phyloP scores from a whole-genome alignment of 169 alveolate genomes.

The Eimeria necatrix region DNA sequence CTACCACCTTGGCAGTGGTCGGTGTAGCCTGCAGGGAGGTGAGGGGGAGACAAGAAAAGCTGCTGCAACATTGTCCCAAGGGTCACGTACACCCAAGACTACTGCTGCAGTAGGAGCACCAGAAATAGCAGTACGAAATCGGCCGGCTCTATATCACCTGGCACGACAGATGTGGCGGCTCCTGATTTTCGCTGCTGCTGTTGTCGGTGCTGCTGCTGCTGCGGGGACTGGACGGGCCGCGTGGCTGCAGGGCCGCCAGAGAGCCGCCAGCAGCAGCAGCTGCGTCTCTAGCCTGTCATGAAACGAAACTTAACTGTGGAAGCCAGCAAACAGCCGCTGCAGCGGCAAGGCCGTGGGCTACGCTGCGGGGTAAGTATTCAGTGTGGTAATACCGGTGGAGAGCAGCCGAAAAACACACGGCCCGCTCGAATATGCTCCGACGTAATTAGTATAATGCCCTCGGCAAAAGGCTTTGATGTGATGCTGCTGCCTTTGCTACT shows the following conservation, averaged over 20 bases:
- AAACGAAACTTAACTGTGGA: neutral
- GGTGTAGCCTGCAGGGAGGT: constrained; percentile 24
- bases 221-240: constrained; percentile 50
- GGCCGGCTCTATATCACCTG: neutral
- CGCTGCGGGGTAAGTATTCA: neutral
- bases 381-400: neutral
- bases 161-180: neutral
- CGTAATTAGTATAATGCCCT: neutral
- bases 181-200: constrained; percentile 33
- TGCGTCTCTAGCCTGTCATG: constrained; percentile 43
- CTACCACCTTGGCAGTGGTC: constrained; percentile 43
- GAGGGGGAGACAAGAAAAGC: constrained; percentile 31
- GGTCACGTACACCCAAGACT: constrained; percentile 11
- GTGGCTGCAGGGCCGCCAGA: constrained; percentile 56
- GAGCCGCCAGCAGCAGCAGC: constrained; percentile 75
- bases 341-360: neutral
- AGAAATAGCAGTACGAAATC: neutral
- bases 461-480: neutral
- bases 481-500: constrained; percentile 42
- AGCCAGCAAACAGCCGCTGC: neutral
- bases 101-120: constrained; percentile 18
- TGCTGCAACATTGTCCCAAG: constrained; percentile 35
- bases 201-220: constrained; percentile 71
- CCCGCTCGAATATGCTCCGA: neutral
- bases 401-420: neutral